Conservation (phyloP, 2,329 filamentous ascomycete species). For the Trichoderma cornu-damae region DNA sequence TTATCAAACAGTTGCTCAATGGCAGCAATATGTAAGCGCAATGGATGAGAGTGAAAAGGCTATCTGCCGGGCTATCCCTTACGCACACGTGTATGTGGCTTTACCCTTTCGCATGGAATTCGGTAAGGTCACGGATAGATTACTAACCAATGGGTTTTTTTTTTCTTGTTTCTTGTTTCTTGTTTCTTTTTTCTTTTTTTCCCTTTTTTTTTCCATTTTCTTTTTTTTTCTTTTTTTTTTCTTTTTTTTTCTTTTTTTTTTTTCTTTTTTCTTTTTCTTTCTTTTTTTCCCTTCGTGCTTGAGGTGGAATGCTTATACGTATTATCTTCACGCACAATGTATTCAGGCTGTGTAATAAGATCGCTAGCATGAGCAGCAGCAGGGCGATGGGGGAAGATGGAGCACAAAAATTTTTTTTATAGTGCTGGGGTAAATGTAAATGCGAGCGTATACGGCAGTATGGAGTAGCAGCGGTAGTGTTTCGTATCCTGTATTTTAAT, state of each 20-base stretch:
- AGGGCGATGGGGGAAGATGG: neutral
- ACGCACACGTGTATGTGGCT: neutral
- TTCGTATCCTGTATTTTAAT: neutral
- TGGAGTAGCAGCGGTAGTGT: slow-evolving; percentile 23
- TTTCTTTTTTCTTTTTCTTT: neutral
- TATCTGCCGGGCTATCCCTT: neutral
- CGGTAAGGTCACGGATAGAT: neutral
- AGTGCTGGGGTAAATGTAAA: neutral
- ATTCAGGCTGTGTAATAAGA: neutral
- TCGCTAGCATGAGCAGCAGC: neutral
- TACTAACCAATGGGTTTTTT: neutral
- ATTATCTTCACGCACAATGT: neutral
- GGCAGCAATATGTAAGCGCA: neutral
- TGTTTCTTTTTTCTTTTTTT: too few species aligned
- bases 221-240: too few species aligned
- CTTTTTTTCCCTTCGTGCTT: too few species aligned
- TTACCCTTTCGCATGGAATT: neutral
- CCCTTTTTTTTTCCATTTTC: too few species aligned
- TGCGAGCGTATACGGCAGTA: neutral
- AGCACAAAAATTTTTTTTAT: neutral
- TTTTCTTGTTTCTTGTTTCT: too few species aligned
- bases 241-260: neutral
- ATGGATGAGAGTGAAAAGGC: neutral
- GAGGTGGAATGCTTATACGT: neutral
- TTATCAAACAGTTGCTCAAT: neutral